These are phyloP conservation scores for Reticulascus tulasneorum DNA, from an alignment of 2,329 filamentous ascomycete genomes.

Conservation along the genomic window DNA sequence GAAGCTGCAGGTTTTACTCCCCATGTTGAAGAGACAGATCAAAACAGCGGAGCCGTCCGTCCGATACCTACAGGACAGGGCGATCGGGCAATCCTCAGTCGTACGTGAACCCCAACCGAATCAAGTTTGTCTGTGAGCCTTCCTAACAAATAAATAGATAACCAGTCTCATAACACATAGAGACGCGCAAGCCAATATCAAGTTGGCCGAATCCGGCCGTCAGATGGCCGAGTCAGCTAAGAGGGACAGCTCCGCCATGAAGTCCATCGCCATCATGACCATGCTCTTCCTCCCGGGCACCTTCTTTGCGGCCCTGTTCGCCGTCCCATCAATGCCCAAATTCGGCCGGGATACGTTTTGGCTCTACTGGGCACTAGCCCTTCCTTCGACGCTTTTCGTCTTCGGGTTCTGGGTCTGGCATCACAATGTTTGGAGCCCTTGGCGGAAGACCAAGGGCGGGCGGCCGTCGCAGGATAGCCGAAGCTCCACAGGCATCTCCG, in stretches of 20 bases:
- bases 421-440: too few species aligned
- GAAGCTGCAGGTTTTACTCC: conserved; percentile 7
- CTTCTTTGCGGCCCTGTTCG: conserved; percentile 22
- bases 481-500: too few species aligned
- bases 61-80: conserved; percentile 6
- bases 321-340: background rate
- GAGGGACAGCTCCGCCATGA: conserved; percentile 25
- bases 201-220: too few species aligned
- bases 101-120: background rate
- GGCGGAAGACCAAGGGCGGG: too few species aligned
- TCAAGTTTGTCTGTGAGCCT: too few species aligned
- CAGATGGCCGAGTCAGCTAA: conserved; percentile 1
- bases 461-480: too few species aligned
- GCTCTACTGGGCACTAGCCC: conserved; percentile 1
- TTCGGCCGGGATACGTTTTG: background rate
- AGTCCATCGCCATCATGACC: conserved; percentile 33
- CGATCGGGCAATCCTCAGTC: conserved; percentile 7
- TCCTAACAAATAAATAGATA: conserved; percentile 1
- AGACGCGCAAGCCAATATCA: conserved; percentile 7
- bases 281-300: conserved; percentile 36
- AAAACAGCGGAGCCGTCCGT: conserved; percentile 3
- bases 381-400: conserved; percentile 1
- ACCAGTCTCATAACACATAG: conserved; percentile 10
- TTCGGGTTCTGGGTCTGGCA: background rate
- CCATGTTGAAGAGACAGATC: conserved; percentile 6